phyloP scores from a whole-genome alignment of 192 early-diverging fungal genomes.

The Rhizophlyctis rosea region DNA sequence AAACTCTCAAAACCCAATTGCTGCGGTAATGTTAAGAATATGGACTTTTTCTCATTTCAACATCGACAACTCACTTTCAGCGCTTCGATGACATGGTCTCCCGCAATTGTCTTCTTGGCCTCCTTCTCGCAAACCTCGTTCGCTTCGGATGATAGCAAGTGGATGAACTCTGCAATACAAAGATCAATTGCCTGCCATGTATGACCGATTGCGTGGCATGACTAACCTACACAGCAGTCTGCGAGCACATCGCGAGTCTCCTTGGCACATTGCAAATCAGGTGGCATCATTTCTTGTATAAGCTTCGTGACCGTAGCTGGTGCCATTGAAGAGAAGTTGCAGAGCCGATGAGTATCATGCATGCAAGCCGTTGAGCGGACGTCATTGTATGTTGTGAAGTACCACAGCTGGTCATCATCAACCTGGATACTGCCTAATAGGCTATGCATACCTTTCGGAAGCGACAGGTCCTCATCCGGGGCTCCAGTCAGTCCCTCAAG shows the following conservation, averaged over 20 bases:
- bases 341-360: background rate
- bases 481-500: conserved; percentile 22
- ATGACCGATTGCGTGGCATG: background rate
- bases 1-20: conserved; percentile 92
- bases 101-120: conserved; percentile 93
- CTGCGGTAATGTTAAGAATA: conserved; percentile 23
- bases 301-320: conserved; percentile 89
- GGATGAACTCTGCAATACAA: conserved; percentile 79
- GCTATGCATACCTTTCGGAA: conserved; percentile 86
- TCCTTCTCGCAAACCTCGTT: conserved; percentile 97
- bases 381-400: background rate
- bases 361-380: background rate
- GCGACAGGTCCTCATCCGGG: conserved; percentile 81
- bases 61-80: conserved; percentile 55
- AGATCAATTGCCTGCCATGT: conserved; percentile 2
- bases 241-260: conserved; percentile 92
- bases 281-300: conserved; percentile 93
- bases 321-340: background rate
- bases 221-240: conserved; percentile 91
- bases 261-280: conserved; percentile 88
- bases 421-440: no score
- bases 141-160: conserved; percentile 89
- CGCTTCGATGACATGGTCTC: conserved; percentile 90
- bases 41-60: background rate
- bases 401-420: conserved; percentile 2